A percentile compares a stretch with the other conserved stretches of the same genome.
Evolutionary conservation across 2,329 filamentous ascomycete genomes (phyloP).

Genomic region (Trichoderma pleuroti): DNA sequence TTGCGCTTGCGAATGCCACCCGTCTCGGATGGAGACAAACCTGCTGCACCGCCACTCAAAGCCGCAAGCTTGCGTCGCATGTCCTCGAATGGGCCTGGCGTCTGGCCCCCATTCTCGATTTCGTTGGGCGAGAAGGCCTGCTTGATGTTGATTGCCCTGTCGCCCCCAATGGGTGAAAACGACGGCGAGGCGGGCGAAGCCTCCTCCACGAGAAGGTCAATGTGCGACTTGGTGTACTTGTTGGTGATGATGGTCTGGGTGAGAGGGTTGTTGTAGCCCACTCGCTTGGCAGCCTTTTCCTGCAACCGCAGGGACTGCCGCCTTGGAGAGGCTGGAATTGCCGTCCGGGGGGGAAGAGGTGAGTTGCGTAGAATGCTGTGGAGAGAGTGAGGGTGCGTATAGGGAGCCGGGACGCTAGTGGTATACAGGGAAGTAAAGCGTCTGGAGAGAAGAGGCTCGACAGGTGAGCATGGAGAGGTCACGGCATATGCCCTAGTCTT

Average conservation of each 20-base stretch:
- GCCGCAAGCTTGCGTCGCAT: conserved; percentile 56
- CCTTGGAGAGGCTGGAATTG: conserved; percentile 51
- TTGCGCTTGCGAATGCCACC: conserved; percentile 52
- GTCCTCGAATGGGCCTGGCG: conserved; percentile 61
- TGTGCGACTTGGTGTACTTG: conserved; percentile 60
- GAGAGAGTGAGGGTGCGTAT: conserved; percentile 55
- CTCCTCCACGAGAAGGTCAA: conserved; percentile 59
- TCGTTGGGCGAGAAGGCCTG: conserved; percentile 53
- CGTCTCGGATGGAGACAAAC: conserved; percentile 35
- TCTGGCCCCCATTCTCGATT: conserved; percentile 58
- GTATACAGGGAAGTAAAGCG: conserved; percentile 16
- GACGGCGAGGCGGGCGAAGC: conserved; percentile 46
- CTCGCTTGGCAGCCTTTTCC: conserved; percentile 52
- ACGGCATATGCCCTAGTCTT: background rate
- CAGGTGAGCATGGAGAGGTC: conserved; percentile 12
- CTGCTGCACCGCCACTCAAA: conserved; percentile 34
- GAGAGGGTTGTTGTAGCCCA: conserved; percentile 60
- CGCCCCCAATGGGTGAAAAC: conserved; percentile 32
- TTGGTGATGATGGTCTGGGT: conserved; percentile 62
- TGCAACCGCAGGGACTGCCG: conserved; percentile 53
- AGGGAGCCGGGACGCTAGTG: conserved; percentile 43
- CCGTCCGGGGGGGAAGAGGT: conserved; percentile 53
- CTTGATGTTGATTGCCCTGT: conserved; percentile 46
- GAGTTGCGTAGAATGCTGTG: conserved; percentile 66
- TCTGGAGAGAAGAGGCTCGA: conserved; percentile 21